Evolutionary conservation across 2,329 filamentous ascomycete genomes (phyloP).

Genomic region (Colletotrichum horii): DNA sequence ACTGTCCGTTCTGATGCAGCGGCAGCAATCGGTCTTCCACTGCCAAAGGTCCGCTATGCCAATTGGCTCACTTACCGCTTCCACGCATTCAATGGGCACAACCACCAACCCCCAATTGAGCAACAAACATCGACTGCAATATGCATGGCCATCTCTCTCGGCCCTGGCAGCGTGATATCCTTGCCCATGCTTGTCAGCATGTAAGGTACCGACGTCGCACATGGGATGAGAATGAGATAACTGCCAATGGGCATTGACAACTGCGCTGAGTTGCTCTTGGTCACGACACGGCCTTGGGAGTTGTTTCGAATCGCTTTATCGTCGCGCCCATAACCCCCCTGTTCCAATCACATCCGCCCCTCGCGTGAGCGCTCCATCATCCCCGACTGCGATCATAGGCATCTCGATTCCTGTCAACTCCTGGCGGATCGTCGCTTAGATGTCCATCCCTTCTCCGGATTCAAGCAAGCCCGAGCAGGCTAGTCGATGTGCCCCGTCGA

Average conservation of each 20-base stretch:
- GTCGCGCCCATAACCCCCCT: background rate
- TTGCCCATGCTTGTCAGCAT: background rate
- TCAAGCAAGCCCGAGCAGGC: background rate
- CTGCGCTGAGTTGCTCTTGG: background rate
- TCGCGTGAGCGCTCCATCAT: background rate
- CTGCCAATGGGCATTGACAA: background rate
- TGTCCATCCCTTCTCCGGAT: background rate
- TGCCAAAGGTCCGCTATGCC: background rate
- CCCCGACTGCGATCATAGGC: background rate
- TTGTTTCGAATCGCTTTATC: background rate
- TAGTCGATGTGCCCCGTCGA: background rate
- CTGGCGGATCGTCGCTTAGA: background rate
- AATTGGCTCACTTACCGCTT: background rate
- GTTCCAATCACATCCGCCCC: background rate
- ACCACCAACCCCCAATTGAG: too few species aligned
- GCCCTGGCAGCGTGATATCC: background rate
- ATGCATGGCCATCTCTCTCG: background rate
- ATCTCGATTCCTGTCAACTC: background rate
- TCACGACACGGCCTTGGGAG: background rate
- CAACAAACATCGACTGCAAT: background rate
- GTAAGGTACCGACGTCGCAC: background rate
- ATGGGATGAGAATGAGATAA: background rate
- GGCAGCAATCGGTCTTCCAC: background rate
- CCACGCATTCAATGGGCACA: background rate
- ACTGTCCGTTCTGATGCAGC: background rate